Evolutionary conservation across 2,329 filamentous ascomycete genomes (phyloP).

Genomic region (Diaporthe helianthi): DNA sequence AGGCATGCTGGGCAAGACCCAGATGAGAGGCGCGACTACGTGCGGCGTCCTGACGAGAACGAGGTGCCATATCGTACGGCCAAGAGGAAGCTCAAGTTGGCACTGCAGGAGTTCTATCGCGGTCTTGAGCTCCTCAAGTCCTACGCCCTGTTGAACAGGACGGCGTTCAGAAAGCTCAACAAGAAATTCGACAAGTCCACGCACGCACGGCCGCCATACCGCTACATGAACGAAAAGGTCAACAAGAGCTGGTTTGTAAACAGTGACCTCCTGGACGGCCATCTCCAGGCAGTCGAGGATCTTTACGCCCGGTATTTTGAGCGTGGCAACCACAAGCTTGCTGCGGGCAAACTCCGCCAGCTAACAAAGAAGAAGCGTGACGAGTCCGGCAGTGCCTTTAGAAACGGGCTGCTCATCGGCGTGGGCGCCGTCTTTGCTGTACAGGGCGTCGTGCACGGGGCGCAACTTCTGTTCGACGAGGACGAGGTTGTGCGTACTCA

Average conservation of each 20-base stretch:
- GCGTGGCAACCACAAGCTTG: slow-evolving; percentile 89
- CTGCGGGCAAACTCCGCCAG: slow-evolving; percentile 83
- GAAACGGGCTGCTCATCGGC: slow-evolving; percentile 71
- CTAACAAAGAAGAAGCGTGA: slow-evolving; percentile 66
- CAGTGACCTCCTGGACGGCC: slow-evolving; percentile 81
- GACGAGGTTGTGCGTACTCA: slow-evolving; percentile 57
- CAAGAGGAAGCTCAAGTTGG: slow-evolving; percentile 89
- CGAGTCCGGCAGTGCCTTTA: slow-evolving; percentile 64
- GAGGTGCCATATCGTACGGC: slow-evolving; percentile 85
- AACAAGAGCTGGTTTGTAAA: slow-evolving; percentile 91
- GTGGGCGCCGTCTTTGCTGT: slow-evolving; percentile 70
- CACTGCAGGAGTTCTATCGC: slow-evolving; percentile 91
- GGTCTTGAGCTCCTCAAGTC: slow-evolving; percentile 90
- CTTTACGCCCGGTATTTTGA: slow-evolving; percentile 96
- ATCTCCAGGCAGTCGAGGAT: slow-evolving; percentile 85
- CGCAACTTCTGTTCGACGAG: slow-evolving; percentile 56
- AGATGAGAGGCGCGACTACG: slow-evolving; percentile 56
- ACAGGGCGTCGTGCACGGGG: slow-evolving; percentile 69
- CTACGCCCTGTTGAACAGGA: slow-evolving; percentile 88
- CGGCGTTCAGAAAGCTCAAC: slow-evolving; percentile 95
- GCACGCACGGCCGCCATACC: slow-evolving; percentile 75
- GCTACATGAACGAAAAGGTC: slow-evolving; percentile 91
- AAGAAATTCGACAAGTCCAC: slow-evolving; percentile 98
- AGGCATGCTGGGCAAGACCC: slow-evolving; percentile 43
- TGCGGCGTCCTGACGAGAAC: slow-evolving; percentile 56